Evolutionary conservation across 2,329 filamentous ascomycete species (phyloP).

Genomic region (Neofusicoccum umdonicola): DNA sequence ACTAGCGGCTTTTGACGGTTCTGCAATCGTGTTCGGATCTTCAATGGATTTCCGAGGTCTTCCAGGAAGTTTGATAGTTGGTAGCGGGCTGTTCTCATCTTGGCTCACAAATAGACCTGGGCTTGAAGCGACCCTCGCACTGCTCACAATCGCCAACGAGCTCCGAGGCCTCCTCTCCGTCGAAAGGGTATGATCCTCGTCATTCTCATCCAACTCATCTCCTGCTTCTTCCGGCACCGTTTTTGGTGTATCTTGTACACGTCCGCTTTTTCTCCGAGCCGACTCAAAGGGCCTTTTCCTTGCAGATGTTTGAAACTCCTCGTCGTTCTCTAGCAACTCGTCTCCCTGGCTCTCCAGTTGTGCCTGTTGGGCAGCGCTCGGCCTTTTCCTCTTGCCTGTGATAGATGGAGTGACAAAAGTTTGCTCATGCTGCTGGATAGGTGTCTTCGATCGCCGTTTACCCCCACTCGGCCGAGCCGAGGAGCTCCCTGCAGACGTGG

Average conservation of each 20-base stretch:
- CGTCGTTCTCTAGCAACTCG: slow-evolving; percentile 33
- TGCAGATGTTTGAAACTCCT: slow-evolving; percentile 26
- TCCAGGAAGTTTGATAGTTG: background rate
- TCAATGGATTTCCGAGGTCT: slow-evolving; percentile 7
- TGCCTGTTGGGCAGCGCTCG: slow-evolving; percentile 18
- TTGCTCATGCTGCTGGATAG: slow-evolving; percentile 29
- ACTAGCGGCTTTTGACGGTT: background rate
- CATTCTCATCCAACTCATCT: slow-evolving; percentile 21
- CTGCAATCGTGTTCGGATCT: background rate
- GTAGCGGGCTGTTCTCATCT: background rate
- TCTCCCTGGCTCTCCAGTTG: slow-evolving; percentile 28
- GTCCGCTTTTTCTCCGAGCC: slow-evolving; percentile 19
- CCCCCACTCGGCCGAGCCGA: background rate
- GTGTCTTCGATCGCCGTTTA: background rate
- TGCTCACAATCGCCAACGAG: background rate
- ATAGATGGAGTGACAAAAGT: slow-evolving; percentile 19
- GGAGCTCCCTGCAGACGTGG: slow-evolving; percentile 20
- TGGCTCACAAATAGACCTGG: background rate
- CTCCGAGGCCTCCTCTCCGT: background rate
- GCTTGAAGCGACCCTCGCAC: background rate
- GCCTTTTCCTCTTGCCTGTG: slow-evolving; percentile 12
- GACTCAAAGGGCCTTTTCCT: slow-evolving; percentile 21
- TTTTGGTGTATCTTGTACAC: slow-evolving; percentile 24
- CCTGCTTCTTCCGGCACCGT: slow-evolving; percentile 23
- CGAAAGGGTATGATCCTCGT: slow-evolving; percentile 16